Evolutionary conservation across 2,329 filamentous ascomycete genomes (phyloP).

Genomic region (Nemania sp.): DNA sequence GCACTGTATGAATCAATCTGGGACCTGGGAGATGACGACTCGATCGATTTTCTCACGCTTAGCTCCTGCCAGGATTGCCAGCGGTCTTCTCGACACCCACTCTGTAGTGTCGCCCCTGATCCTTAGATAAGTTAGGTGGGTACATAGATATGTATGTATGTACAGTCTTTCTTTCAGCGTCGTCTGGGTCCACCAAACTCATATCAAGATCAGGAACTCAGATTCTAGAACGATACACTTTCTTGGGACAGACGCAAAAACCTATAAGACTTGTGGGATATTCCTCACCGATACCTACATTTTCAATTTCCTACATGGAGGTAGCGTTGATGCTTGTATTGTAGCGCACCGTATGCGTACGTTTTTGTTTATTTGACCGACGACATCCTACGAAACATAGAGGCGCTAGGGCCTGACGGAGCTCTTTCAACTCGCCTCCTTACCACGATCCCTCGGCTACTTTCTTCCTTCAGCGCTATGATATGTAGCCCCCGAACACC

Average conservation of each 20-base stretch:
- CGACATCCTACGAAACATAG: not conserved
- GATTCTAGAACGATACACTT: slow-evolving; percentile 32
- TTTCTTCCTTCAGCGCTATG: not conserved
- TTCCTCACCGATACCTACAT: slow-evolving; percentile 16
- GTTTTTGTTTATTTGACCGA: not conserved
- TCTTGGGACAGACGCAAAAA: slow-evolving; percentile 7
- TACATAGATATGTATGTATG: too few species aligned
- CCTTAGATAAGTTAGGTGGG: too few species aligned
- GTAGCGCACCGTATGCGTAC: not conserved
- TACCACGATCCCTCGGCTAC: not conserved
- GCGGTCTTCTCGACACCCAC: not conserved
- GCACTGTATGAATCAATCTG: not conserved
- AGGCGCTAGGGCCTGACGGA: not conserved
- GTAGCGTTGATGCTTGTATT: not conserved
- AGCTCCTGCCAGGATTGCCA: not conserved
- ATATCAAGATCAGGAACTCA: slow-evolving; percentile 24
- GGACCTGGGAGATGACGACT: slow-evolving; percentile 30
- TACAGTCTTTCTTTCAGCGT: not conserved
- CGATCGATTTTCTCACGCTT: slow-evolving; percentile 15
- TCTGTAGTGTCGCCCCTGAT: not conserved
- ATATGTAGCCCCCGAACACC: not conserved
- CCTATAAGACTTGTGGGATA: not conserved
- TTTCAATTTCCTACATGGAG: too few species aligned
- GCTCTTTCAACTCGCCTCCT: not conserved
- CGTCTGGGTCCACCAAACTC: slow-evolving; percentile 7